phyloP scores from a whole-genome alignment of 2,329 filamentous ascomycete genomes.

The Monosporascus ibericus region DNA sequence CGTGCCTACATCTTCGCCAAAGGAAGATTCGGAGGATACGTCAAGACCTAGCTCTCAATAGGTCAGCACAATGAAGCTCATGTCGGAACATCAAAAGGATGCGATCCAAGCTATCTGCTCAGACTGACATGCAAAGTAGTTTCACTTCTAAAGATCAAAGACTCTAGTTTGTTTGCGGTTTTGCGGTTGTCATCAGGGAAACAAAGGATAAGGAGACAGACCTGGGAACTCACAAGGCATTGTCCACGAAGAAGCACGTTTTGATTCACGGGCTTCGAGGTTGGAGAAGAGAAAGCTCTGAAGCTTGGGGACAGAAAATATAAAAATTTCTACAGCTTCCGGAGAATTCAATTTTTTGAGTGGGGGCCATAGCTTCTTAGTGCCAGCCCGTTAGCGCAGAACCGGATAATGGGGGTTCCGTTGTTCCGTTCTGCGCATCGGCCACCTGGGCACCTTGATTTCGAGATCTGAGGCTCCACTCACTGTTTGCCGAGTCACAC shows the following conservation, averaged over 20 bases:
- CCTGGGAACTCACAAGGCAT: conserved; percentile 12
- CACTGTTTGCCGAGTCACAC: too few relatives aligned
- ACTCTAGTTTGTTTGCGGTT: conserved; percentile 83
- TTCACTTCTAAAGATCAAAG: conserved; percentile 88
- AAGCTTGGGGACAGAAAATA: conserved; percentile 4
- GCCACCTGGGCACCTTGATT: too few relatives aligned
- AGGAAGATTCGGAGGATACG: neutral
- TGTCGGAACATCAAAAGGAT: conserved; percentile 1
- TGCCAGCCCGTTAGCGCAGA: neutral
- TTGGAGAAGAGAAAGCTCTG: conserved; percentile 5
- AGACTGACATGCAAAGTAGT: conserved; percentile 92
- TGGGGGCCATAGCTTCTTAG: neutral
- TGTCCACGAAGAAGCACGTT: neutral
- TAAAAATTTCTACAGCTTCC: too few relatives aligned
- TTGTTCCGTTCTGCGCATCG: too few relatives aligned
- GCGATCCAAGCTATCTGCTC: conserved; percentile 40
- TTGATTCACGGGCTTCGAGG: neutral
- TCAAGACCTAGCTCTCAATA: neutral
- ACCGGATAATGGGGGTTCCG: neutral
- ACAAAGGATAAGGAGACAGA: conserved; percentile 10
- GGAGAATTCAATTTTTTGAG: neutral
- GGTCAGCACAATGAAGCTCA: conserved; percentile 17
- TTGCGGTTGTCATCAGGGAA: conserved; percentile 71
- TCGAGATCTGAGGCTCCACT: too few relatives aligned
- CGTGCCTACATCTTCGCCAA: neutral